Conservation (phyloP, 139 green algal species). For the Eudorina sp. region DNA sequence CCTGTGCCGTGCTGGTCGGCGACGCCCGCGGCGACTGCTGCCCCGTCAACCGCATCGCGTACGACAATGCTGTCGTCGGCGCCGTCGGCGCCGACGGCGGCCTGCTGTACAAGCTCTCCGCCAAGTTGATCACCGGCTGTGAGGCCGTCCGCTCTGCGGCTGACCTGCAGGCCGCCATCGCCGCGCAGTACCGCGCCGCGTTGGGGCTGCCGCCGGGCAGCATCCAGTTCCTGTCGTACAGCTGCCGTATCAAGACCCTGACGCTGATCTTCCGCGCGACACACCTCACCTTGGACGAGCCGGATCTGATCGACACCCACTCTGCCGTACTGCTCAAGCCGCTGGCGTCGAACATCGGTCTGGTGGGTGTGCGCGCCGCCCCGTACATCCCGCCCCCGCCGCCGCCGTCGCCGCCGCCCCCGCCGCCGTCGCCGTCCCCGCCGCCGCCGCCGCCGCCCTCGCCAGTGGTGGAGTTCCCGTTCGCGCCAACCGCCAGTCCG, state of each 20-base stretch:
- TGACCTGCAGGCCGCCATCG: not conserved
- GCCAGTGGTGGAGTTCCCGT: too few species aligned
- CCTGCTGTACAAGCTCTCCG: not conserved
- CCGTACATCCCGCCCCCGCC: not conserved
- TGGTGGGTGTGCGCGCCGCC: not conserved
- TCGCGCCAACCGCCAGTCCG: too few species aligned
- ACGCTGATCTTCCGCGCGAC: not conserved
- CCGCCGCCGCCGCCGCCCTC: not conserved
- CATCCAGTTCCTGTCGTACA: slow-evolving; percentile 25
- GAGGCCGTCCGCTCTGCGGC: not conserved
- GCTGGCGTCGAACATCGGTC: not conserved
- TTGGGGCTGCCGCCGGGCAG: not conserved
- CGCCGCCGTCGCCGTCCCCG: too few species aligned
- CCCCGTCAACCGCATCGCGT: slow-evolving; percentile 2
- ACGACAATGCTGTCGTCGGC: not conserved
- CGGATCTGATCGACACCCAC: not conserved
- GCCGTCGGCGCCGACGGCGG: too few species aligned
- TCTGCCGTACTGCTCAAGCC: not conserved
- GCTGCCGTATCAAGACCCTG: not conserved
- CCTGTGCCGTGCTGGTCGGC: not conserved
- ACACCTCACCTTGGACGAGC: not conserved
- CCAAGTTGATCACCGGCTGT: not conserved
- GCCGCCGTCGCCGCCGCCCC: too few species aligned
- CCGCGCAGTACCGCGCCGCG: not conserved
- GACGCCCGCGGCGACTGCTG: slow-evolving; percentile 12